Evolutionary conservation across 1,284 basidiomycete genomes (phyloP).

Genomic region (Melampsora abietis-canadensis): DNA sequence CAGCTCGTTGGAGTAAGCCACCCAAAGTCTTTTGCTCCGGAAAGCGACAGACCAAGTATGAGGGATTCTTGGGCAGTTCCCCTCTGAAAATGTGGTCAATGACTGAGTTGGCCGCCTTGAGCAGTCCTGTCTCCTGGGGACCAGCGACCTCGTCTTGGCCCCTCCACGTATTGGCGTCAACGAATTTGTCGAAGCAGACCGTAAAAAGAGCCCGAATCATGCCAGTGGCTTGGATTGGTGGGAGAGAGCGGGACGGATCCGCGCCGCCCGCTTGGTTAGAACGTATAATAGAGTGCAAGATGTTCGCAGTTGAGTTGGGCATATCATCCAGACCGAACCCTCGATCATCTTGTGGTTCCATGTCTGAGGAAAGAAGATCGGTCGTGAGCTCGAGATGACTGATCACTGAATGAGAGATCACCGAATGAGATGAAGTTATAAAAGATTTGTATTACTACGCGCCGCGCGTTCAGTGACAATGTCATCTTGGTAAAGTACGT

Average conservation of each 20-base stretch:
- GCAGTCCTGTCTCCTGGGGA: constrained; percentile 13
- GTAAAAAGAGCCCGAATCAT: constrained; percentile 36
- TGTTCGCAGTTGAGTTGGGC: constrained; percentile 36
- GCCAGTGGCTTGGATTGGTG: constrained; percentile 37
- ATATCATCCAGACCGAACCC: constrained; percentile 7
- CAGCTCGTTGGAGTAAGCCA: constrained; percentile 27
- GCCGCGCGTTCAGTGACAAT: no score
- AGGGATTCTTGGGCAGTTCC: constrained; percentile 15
- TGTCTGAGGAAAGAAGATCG: no score
- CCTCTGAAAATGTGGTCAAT: constrained; percentile 8
- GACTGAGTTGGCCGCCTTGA: constrained; percentile 7
- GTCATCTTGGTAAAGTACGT: no score
- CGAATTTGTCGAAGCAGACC: constrained; percentile 30
- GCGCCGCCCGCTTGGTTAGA: constrained; percentile 12
- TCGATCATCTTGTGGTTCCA: no score
- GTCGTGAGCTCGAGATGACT: no score
- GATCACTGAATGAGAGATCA: no score
- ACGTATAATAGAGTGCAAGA: constrained; percentile 36
- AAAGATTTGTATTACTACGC: no score
- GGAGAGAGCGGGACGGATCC: not conserved
- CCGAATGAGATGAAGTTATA: no score
- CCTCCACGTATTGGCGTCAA: constrained; percentile 22
- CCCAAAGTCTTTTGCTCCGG: constrained; percentile 21
- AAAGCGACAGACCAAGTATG: constrained; percentile 21
- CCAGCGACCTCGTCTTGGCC: not conserved